These are phyloP conservation scores for Apiospora kogelbergensis DNA, from an alignment of 2,329 filamentous ascomycete genomes.

Conservation along the genomic window DNA sequence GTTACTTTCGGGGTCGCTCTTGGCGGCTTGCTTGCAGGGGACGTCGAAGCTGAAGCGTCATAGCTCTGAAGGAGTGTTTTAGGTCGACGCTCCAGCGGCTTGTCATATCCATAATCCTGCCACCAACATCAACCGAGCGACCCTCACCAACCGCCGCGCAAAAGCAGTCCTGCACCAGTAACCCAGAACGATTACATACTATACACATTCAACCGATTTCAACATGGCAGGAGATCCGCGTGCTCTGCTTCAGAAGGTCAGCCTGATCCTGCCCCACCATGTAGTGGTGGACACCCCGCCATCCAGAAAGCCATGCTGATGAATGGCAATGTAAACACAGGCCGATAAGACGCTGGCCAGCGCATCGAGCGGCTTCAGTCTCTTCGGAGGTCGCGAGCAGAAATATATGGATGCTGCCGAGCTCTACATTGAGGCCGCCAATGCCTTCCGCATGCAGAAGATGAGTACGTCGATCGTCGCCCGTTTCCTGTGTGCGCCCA, in stretches of 20 bases:
- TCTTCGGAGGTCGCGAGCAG: constrained; percentile 84
- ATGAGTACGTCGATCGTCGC: constrained; percentile 56
- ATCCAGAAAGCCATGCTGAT: constrained; percentile 5
- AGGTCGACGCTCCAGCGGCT: constrained; percentile 4
- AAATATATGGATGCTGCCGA: constrained; percentile 91
- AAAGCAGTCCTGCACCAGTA: not conserved
- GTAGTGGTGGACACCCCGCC: not conserved
- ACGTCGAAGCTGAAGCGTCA: constrained; percentile 14
- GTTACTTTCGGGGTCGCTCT: constrained; percentile 1
- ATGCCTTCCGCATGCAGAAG: constrained; percentile 87
- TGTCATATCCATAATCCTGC: not conserved
- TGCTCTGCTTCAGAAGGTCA: constrained; percentile 75
- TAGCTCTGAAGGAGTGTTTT: constrained; percentile 14
- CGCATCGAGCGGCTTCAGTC: constrained; percentile 79
- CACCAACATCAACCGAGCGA: not conserved
- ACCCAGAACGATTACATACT: not conserved
- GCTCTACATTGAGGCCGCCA: constrained; percentile 83
- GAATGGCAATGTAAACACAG: constrained; percentile 44
- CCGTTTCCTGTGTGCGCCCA: not conserved
- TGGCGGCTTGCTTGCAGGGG: not conserved
- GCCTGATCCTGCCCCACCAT: constrained; percentile 29
- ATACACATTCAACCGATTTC: not conserved
- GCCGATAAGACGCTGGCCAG: constrained; percentile 80
- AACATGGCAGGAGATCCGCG: constrained; percentile 75
- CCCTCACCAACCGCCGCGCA: not conserved